Conservation (phyloP, 163 green algal species). For the Volvox carteri region DNA sequence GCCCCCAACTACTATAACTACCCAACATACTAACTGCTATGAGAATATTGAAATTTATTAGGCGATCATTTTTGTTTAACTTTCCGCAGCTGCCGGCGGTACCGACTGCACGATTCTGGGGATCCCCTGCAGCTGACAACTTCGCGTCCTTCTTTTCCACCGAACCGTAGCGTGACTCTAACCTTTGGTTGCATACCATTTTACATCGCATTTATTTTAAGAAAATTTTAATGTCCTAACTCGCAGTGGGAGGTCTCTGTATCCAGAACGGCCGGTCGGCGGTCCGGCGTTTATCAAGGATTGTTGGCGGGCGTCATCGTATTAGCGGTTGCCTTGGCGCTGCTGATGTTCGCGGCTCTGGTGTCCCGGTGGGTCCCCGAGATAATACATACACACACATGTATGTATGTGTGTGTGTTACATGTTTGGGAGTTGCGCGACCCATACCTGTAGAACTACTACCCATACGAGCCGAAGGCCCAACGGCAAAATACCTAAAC, state of each 20-base stretch:
- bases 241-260: neutral
- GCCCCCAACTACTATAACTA: too few relatives aligned
- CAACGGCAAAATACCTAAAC: too few relatives aligned
- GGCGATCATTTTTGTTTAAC: too few relatives aligned
- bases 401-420: neutral
- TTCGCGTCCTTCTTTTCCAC: neutral
- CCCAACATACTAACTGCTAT: too few relatives aligned
- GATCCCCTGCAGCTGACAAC: neutral
- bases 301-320: neutral
- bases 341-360: conserved; percentile 16
- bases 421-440: too few relatives aligned
- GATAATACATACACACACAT: neutral
- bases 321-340: neutral
- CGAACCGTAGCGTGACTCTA: neutral
- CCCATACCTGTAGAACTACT: too few relatives aligned
- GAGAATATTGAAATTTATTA: too few relatives aligned
- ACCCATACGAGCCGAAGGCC: too few relatives aligned
- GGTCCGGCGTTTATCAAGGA: neutral
- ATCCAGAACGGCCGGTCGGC: neutral
- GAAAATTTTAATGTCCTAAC: neutral
- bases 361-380: neutral
- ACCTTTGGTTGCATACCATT: neutral
- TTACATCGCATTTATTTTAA: neutral
- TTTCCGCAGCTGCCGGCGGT: too few relatives aligned
- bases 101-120: too few relatives aligned